A percentile compares a stretch with the other conserved stretches of the same genome.
Evolutionary conservation across 768 basidiomycete species (phyloP).

Genomic region (Exidia glandulosa): DNA sequence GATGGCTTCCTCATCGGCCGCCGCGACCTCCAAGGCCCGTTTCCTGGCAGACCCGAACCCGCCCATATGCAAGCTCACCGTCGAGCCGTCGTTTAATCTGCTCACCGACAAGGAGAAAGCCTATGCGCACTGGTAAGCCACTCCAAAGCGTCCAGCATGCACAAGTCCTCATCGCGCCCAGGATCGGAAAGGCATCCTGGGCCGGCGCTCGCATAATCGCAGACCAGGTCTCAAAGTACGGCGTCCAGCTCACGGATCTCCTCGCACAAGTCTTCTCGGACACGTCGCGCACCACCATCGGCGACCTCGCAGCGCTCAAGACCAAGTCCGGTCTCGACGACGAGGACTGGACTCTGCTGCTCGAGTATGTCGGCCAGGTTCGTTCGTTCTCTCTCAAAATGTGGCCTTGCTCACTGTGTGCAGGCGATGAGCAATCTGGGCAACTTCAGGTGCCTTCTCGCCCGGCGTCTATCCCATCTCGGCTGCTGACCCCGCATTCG

Average conservation of each 20-base stretch:
- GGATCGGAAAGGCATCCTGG: conserved; percentile 61
- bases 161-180: no score
- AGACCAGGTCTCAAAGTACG: conserved; percentile 72
- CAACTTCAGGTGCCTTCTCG: background rate
- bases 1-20: background rate
- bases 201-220: conserved; percentile 77
- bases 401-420: background rate
- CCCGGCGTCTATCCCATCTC: background rate
- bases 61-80: conserved; percentile 65
- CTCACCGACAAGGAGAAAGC: conserved; percentile 61
- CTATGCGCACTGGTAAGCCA: conserved; percentile 54
- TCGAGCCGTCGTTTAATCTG: conserved; percentile 46
- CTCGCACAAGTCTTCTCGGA: conserved; percentile 59
- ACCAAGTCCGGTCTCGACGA: conserved; percentile 38
- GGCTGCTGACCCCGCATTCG: conserved; percentile 18
- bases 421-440: conserved; percentile 46
- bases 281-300: conserved; percentile 32
- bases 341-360: conserved; percentile 55
- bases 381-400: background rate
- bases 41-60: conserved; percentile 67
- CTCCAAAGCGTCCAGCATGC: no score
- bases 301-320: conserved; percentile 45
- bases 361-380: conserved; percentile 66
- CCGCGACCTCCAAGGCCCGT: conserved; percentile 27
- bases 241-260: conserved; percentile 56